Base-by-base conservation (phyloP, 768 basidiomycete species). In the Boletus eberwhitei region DNA sequence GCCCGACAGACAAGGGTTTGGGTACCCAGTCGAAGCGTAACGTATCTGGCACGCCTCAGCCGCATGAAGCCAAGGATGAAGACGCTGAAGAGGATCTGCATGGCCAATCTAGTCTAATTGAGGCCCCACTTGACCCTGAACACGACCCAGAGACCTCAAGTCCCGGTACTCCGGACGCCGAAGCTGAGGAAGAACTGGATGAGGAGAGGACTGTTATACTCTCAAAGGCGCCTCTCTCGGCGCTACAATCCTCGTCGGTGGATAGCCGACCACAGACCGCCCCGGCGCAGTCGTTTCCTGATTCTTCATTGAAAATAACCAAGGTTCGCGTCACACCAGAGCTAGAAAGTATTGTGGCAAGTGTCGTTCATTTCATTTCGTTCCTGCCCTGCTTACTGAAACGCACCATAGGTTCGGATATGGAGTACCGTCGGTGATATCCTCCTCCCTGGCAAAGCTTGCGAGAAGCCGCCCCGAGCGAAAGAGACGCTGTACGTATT, bases 361-460 rank as follows among this genome's bases (percentile, higher is more conserved):
- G 84, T 73, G 17, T 46, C 9, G 16, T 50, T 21, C 4, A 19
- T 11, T 46, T 43, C 17, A 3, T 29, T 50, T 42, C 22, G n/a
- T 44, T n/a, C 21, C 17, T 21, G 3, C 5, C 13, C 16, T 42
- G 2, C 43, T 50, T 21, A 5, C 29, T 46, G 31, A 56, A 38
- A 11, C 5, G 13, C 13, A 5, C 4, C 37, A 8, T 59, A 91
- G 90, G 65, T 77, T 26, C 88, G 83, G 63, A 85, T 92, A 58
- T 88, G 87, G 86, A 56, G 74, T 12, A 81, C 84, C 11, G 74
- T 85, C 12, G 81, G 84, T 19, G 87, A 90, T 42, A 72, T 84
- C 35, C 75, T 90, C 17, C 78, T 81, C 72, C 81, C 83, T 17
- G 81, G 80, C 14, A 73, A 80, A 60, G 58, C 58, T 40, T 69